Conservation (phyloP, 1,139 yeast species). For the Debaryomyces fabryi region DNA sequence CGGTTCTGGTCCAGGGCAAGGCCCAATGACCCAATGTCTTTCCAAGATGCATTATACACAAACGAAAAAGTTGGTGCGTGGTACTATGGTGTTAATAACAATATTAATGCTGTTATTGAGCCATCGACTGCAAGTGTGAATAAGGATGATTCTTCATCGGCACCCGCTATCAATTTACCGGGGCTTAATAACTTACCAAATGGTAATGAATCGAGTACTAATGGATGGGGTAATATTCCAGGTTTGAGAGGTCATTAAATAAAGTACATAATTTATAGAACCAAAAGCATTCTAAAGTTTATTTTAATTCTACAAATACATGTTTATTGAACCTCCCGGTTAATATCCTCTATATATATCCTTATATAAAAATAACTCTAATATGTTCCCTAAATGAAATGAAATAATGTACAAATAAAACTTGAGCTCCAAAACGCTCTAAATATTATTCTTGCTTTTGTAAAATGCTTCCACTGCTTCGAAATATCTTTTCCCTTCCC, state of each 20-base stretch:
- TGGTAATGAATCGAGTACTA: constrained; percentile 10
- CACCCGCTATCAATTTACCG: constrained; percentile 22
- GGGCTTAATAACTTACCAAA: constrained; percentile 26
- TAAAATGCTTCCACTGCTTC: constrained; percentile 38
- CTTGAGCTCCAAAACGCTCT: not conserved
- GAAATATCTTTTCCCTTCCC: constrained; percentile 34
- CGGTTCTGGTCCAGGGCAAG: constrained; percentile 93
- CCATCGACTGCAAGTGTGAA: constrained; percentile 20
- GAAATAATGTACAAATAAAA: not conserved
- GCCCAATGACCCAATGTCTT: constrained; percentile 85
- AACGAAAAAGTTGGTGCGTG: constrained; percentile 73
- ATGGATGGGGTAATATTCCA: constrained; percentile 20
- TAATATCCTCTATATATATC: not conserved
- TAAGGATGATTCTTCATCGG: constrained; percentile 9
- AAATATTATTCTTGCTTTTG: constrained; percentile 6
- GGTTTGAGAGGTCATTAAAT: constrained; percentile 21
- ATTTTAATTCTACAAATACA: not conserved
- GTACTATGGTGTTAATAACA: constrained; percentile 70
- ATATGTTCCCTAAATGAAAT: not conserved
- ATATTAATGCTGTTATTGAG: constrained; percentile 59
- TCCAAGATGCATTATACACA: constrained; percentile 73
- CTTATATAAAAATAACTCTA: not conserved
- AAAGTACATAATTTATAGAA: not conserved
- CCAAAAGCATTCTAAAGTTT: not conserved
- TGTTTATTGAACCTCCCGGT: not conserved